These are phyloP conservation scores for Pestalotiopsis sp. DNA, from an alignment of 2,329 filamentous ascomycete genomes.

Conservation along the genomic window DNA sequence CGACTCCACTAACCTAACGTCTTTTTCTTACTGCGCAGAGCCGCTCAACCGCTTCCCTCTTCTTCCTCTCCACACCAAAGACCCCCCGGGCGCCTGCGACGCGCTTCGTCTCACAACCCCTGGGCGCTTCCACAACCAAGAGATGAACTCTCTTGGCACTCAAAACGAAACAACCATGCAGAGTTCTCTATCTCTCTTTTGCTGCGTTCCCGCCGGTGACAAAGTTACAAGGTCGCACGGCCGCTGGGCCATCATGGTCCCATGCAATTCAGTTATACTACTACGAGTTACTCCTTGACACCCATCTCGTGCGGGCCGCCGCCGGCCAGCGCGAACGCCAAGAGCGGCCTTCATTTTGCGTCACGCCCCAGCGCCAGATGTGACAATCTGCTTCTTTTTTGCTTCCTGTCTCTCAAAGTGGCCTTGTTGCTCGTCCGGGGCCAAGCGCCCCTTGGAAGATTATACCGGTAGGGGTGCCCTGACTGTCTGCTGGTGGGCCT, in stretches of 20 bases:
- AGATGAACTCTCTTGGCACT: conserved; percentile 7
- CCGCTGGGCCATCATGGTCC: not conserved
- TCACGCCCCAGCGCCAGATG: not conserved
- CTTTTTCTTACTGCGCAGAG: not conserved
- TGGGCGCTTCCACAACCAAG: not conserved
- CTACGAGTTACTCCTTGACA: not conserved
- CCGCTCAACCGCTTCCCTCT: not conserved
- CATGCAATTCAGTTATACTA: not conserved
- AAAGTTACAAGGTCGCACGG: not conserved
- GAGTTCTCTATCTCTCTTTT: not conserved
- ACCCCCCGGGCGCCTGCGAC: not conserved
- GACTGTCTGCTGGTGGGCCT: conserved; percentile 4
- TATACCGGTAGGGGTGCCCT: conserved; percentile 7
- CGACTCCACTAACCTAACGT: conserved; percentile 3
- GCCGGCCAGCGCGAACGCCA: not conserved
- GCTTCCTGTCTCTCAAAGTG: not conserved
- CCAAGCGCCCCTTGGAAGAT: not conserved
- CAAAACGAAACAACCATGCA: conserved; percentile 9
- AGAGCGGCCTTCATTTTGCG: not conserved
- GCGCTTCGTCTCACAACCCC: conserved; percentile 6
- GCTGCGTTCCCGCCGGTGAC: not conserved
- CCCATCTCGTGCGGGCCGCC: not conserved
- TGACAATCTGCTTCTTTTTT: not conserved
- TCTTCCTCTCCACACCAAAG: not conserved
- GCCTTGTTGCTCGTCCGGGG: not conserved